These are phyloP conservation scores for Tricholoma bakamatsutake DNA, from an alignment of 768 basidiomycete genomes.

Conservation along the genomic window DNA sequence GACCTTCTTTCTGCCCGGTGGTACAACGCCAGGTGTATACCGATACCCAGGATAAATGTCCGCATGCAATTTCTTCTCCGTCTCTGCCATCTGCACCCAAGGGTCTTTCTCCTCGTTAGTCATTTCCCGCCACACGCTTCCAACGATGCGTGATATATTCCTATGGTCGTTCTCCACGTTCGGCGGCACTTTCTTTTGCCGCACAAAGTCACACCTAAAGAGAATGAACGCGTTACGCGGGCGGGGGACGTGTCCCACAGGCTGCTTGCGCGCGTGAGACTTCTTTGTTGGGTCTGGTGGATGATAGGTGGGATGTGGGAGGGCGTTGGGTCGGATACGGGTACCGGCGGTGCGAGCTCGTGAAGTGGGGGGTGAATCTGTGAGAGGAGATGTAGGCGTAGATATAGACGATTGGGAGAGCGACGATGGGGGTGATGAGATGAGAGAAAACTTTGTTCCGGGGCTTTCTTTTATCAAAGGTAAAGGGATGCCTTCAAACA, in stretches of 20 bases:
- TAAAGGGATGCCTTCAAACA: neutral
- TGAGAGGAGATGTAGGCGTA: neutral
- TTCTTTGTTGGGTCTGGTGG: constrained; percentile 30
- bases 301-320: constrained; percentile 20
- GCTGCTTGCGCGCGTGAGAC: constrained; percentile 44
- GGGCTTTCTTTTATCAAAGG: neutral
- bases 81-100: constrained; percentile 45
- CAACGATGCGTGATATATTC: constrained; percentile 63
- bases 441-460: neutral
- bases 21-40: constrained; percentile 21
- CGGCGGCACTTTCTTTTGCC: constrained; percentile 50
- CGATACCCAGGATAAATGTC: constrained; percentile 37
- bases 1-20: constrained; percentile 4
- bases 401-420: neutral
- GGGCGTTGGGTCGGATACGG: neutral
- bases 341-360: neutral
- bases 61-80: constrained; percentile 41
- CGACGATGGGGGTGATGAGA: neutral
- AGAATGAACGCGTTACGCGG: constrained; percentile 78
- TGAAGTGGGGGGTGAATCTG: neutral
- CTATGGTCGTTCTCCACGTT: constrained; percentile 59
- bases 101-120: constrained; percentile 36
- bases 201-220: constrained; percentile 69
- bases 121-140: constrained; percentile 61
- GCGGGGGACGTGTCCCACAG: constrained; percentile 56